Conservation (phyloP, 345 rosid genomes). For the Brassica juncea region DNA sequence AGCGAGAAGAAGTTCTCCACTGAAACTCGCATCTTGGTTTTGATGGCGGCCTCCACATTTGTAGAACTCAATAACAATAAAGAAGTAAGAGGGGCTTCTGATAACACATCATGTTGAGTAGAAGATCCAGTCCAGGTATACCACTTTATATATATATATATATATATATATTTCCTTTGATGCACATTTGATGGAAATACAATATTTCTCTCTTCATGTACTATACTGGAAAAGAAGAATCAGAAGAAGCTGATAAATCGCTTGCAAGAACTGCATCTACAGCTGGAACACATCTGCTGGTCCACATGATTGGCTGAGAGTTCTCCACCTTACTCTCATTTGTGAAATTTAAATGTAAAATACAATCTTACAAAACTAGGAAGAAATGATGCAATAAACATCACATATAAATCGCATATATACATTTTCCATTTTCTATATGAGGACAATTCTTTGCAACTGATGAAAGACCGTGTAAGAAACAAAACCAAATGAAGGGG, state of each 20-base stretch:
- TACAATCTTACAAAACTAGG: slow-evolving; percentile 18
- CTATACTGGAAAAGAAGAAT: slow-evolving; percentile 6
- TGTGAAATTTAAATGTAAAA: slow-evolving; percentile 42
- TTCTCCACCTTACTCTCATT: slow-evolving; percentile 52
- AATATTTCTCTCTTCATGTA: slow-evolving; percentile 38
- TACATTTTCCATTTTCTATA: slow-evolving; percentile 42
- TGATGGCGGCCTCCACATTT: slow-evolving; percentile 61
- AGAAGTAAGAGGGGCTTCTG: slow-evolving; percentile 60
- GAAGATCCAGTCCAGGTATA: slow-evolving; percentile 81
- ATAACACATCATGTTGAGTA: slow-evolving; percentile 52
- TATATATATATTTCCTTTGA: slow-evolving; percentile 36
- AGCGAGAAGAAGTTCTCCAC: slow-evolving; percentile 51
- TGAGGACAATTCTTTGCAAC: slow-evolving; percentile 48
- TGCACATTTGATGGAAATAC: slow-evolving; percentile 46
- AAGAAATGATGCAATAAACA: not conserved
- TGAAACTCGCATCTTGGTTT: slow-evolving; percentile 58
- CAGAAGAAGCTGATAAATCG: slow-evolving; percentile 50
- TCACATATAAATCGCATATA: slow-evolving; percentile 38
- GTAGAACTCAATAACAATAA: slow-evolving; percentile 47
- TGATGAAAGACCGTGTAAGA: slow-evolving; percentile 63
- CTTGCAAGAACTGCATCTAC: slow-evolving; percentile 49
- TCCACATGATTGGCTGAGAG: slow-evolving; percentile 38
- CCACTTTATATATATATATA: slow-evolving; percentile 47
- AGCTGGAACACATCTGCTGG: slow-evolving; percentile 44
- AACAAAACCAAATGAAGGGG: slow-evolving; percentile 28